phyloP scores from a whole-genome alignment of 140 eudicot genomes.

The Erigeron philadelphicus region DNA sequence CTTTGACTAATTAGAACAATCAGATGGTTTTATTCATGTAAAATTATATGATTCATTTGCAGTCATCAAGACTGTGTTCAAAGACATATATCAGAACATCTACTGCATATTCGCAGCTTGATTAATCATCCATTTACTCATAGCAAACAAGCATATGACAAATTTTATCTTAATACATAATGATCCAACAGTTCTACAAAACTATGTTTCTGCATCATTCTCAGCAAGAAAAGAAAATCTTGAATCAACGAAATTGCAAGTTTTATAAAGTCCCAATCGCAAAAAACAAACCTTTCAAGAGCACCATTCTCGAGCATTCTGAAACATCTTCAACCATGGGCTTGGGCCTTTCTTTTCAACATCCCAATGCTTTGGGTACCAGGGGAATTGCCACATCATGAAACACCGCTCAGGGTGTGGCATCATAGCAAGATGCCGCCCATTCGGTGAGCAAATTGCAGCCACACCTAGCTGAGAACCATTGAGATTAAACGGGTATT shows the following conservation, averaged over 20 bases:
- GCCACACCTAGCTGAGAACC: slow-evolving; percentile 97
- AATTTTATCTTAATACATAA: too few species aligned
- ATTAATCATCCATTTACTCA: too few species aligned
- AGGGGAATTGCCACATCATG: slow-evolving; percentile 97
- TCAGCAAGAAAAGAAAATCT: slow-evolving; percentile 16
- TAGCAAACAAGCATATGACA: too few species aligned
- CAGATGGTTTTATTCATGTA: too few species aligned
- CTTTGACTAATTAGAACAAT: too few species aligned
- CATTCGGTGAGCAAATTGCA: slow-evolving; percentile 88
- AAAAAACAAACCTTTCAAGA: slow-evolving; percentile 34
- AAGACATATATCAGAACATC: too few species aligned
- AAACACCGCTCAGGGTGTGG: slow-evolving; percentile 98
- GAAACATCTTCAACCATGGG: slow-evolving; percentile 92
- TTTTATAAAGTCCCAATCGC: background rate
- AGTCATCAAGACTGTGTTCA: too few species aligned
- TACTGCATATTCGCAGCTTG: too few species aligned
- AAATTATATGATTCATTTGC: too few species aligned
- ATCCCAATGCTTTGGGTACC: slow-evolving; percentile 89
- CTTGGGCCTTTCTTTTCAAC: slow-evolving; percentile 90
- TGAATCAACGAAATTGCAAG: slow-evolving; percentile 19
- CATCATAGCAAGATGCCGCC: slow-evolving; percentile 99
- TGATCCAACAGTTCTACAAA: background rate
- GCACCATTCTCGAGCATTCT: slow-evolving; percentile 96
- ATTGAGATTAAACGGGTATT: slow-evolving; percentile 73
- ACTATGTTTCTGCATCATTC: slow-evolving; percentile 17